phyloP scores from a whole-genome alignment of 805 yeast species.

The Wickerhamiella parazyma region DNA sequence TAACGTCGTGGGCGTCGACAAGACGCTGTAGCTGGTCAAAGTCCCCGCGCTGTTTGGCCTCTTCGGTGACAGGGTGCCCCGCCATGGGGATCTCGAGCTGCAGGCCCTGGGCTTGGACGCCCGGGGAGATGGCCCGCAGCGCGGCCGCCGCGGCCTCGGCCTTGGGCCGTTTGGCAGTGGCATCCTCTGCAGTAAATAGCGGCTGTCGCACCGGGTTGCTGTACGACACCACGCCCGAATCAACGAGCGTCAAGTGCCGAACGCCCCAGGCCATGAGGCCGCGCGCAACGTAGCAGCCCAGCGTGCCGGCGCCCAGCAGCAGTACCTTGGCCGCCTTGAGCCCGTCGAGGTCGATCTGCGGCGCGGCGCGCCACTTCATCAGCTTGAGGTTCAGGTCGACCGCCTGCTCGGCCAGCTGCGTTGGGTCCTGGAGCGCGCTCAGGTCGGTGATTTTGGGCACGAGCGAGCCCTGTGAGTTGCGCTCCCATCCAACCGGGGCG shows the following conservation, averaged over 20 bases:
- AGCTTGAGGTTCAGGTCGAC: slow-evolving; percentile 79
- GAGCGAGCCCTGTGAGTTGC: slow-evolving; percentile 52
- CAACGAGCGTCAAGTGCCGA: slow-evolving; percentile 71
- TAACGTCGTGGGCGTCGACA: slow-evolving; percentile 55
- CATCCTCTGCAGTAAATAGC: slow-evolving; percentile 67
- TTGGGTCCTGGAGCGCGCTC: slow-evolving; percentile 68
- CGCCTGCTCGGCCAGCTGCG: slow-evolving; percentile 75
- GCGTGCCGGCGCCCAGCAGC: slow-evolving; percentile 89
- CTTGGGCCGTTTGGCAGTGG: slow-evolving; percentile 62
- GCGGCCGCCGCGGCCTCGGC: slow-evolving; percentile 68
- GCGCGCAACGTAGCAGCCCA: slow-evolving; percentile 84
- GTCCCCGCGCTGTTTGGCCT: slow-evolving; percentile 34
- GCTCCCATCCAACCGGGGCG: slow-evolving; percentile 77
- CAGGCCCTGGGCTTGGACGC: slow-evolving; percentile 50
- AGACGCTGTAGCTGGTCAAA: slow-evolving; percentile 41
- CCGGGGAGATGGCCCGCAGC: slow-evolving; percentile 62
- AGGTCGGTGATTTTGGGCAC: slow-evolving; percentile 77
- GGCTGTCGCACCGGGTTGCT: slow-evolving; percentile 96
- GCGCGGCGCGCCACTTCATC: slow-evolving; percentile 95
- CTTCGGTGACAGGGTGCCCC: slow-evolving; percentile 70
- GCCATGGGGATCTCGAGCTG: slow-evolving; percentile 84
- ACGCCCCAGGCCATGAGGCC: slow-evolving; percentile 93
- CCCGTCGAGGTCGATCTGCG: slow-evolving; percentile 56
- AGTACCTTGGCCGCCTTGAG: slow-evolving; percentile 51
- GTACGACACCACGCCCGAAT: slow-evolving; percentile 75